Base-by-base conservation (phyloP, 495 filamentous ascomycete genomes). In the Penicillium dipodomyicola region DNA sequence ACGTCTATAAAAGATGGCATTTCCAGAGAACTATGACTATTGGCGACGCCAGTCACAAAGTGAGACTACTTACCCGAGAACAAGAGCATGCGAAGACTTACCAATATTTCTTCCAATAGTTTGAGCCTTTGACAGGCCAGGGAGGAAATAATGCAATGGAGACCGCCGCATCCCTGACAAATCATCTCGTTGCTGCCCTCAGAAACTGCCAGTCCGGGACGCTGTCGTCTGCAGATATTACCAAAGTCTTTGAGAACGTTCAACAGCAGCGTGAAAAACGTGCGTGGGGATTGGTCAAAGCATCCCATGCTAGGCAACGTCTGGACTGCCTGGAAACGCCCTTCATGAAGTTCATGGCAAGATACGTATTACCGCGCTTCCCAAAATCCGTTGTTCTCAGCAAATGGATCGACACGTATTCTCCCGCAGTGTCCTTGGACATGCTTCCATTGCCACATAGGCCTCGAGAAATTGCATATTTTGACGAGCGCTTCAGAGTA, bases 121-220 rank as follows among this genome's bases (percentile, higher is more conserved):
- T 67, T 35, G 45, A 63, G 19, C 59, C 61, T 12, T 33, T 67
- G 25, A 62, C 58, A 19, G 61, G 59, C 40, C 59, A 64, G 54
- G 75, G 72, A 5, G 75, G 69, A 14, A 77, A 77, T 33, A 57
- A 54, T 40, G 73, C 72, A 12, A 71, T 79, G 11, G 74, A 79
- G 61, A 71, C 64, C n/a, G 66, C 72, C 0, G 72, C 74, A 0
- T 64, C 65, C 20, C 54, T 79, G 12, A 62, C 63, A 4, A 77
- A 77, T 44, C 43, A 60, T 29, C 56, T 67, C 15, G 46, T 62
- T 10, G n/a, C 53, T 3, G 35, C 56, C 3, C 37, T 62, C 5
- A 15, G 49, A 23, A 22, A 5, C 11, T 37, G 32, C 30, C 15
- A 33, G 11, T 51, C 44, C 4, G 25, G 22, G 2, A 29, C 33